Conservation (phyloP, 2,329 filamentous ascomycete genomes). For the Alternaria triticina region DNA sequence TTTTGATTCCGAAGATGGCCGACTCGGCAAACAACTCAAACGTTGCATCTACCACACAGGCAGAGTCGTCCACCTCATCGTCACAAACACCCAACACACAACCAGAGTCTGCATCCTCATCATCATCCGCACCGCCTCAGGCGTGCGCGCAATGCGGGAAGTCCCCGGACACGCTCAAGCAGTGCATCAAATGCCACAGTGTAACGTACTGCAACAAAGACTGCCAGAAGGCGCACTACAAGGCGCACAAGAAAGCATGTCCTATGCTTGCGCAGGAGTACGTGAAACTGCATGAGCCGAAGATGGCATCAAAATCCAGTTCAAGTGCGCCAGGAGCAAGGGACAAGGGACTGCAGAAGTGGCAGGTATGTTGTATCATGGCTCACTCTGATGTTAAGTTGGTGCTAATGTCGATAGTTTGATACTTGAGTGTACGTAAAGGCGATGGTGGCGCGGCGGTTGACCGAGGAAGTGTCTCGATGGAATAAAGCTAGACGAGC, state of each 20-base stretch:
- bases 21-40: neutral
- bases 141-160: slow-evolving; percentile 36
- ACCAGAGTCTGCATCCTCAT: slow-evolving; percentile 6
- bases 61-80: neutral
- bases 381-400: neutral
- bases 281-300: slow-evolving; percentile 46
- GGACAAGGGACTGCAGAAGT: slow-evolving; percentile 49
- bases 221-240: slow-evolving; percentile 50
- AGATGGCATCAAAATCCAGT: slow-evolving; percentile 43
- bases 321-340: slow-evolving; percentile 35
- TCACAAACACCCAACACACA: neutral
- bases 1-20: neutral
- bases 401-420: slow-evolving; percentile 7
- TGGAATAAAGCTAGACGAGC: neutral
- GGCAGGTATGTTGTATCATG: slow-evolving; percentile 38
- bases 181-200: slow-evolving; percentile 50
- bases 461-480: neutral
- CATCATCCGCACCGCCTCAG: slow-evolving; percentile 15
- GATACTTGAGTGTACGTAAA: slow-evolving; percentile 4
- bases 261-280: slow-evolving; percentile 49
- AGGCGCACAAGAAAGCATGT: slow-evolving; percentile 51
- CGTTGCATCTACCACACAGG: neutral
- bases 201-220: slow-evolving; percentile 50
- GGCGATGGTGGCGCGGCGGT: neutral
- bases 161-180: slow-evolving; percentile 34